Evolutionary conservation across 73 alveolate genomes (phyloP).

Genomic region (Stentor coeruleus): DNA sequence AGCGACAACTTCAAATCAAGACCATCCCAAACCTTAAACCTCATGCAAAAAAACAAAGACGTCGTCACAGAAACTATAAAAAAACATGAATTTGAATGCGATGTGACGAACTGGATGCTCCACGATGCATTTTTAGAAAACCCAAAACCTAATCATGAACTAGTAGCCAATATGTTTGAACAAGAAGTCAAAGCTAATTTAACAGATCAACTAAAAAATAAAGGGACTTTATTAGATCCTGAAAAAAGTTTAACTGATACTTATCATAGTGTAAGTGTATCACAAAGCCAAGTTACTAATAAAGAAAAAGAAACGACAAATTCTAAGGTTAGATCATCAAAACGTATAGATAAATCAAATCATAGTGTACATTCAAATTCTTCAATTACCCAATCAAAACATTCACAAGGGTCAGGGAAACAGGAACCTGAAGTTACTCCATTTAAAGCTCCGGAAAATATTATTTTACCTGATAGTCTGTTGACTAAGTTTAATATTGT

Average conservation of each 20-base stretch:
- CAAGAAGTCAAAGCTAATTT: conserved; percentile 31
- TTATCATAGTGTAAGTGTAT: neutral
- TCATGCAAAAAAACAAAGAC: conserved; percentile 31
- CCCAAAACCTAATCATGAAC: conserved; percentile 40
- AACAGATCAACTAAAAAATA: conserved; percentile 28
- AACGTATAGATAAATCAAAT: conserved; percentile 30
- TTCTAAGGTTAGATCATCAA: conserved; percentile 31
- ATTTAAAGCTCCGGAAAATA: conserved; percentile 38
- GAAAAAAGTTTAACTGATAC: conserved; percentile 2
- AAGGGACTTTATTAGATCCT: conserved; percentile 24
- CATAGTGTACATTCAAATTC: conserved; percentile 28
- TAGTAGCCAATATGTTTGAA: conserved; percentile 38
- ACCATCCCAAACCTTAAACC: conserved; percentile 53
- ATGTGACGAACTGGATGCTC: conserved; percentile 55
- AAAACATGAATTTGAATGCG: conserved; percentile 40
- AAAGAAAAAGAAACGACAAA: conserved; percentile 28
- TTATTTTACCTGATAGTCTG: conserved; percentile 33
- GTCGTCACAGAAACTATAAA: conserved; percentile 37
- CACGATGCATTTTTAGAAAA: conserved; percentile 49
- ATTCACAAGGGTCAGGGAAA: neutral
- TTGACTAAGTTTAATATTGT: conserved; percentile 56
- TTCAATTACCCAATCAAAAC: conserved; percentile 20
- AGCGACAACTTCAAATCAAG: conserved; percentile 46
- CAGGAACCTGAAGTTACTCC: conserved; percentile 22
- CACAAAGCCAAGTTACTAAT: conserved; percentile 24